These are phyloP conservation scores for Spiraea crenata DNA, from an alignment of 331 rosid species.

Conservation along the genomic window DNA sequence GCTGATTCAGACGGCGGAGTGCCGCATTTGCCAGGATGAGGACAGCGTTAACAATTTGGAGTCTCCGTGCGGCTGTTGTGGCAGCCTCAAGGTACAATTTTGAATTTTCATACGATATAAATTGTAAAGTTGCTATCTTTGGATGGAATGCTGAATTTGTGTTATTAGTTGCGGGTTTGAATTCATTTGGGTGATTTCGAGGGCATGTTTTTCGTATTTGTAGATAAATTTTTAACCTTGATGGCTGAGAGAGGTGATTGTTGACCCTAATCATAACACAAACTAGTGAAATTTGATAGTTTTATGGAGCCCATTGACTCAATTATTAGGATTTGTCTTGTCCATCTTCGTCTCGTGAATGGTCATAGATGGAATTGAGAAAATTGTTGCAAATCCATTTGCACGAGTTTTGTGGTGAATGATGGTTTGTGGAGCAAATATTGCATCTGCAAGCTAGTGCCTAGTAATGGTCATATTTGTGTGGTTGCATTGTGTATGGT, in stretches of 20 bases:
- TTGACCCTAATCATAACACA: not conserved
- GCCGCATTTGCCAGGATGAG: conserved; percentile 98
- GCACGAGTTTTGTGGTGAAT: not conserved
- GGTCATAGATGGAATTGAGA: not conserved
- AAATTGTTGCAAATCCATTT: not conserved
- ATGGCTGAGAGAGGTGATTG: not conserved
- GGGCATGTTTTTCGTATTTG: not conserved
- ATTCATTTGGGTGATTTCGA: not conserved
- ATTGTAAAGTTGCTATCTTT: not conserved
- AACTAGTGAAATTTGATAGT: not conserved
- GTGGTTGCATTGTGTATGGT: conserved; percentile 1
- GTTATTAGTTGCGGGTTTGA: not conserved
- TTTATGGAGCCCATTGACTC: not conserved
- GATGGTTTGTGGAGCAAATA: conserved; percentile 6
- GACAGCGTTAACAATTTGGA: conserved; percentile 69
- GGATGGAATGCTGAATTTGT: not conserved
- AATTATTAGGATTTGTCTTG: not conserved
- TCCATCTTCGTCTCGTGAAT: not conserved
- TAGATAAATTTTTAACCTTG: not conserved
- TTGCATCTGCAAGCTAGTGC: not conserved
- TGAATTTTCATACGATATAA: not conserved
- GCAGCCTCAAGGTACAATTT: conserved; percentile 78
- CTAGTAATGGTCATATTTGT: not conserved
- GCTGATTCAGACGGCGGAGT: conserved; percentile 75
- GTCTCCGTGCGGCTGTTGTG: conserved; percentile 87